Conservation (phyloP, 2,329 filamentous ascomycete genomes). For the Xylaria hypoxylon region DNA sequence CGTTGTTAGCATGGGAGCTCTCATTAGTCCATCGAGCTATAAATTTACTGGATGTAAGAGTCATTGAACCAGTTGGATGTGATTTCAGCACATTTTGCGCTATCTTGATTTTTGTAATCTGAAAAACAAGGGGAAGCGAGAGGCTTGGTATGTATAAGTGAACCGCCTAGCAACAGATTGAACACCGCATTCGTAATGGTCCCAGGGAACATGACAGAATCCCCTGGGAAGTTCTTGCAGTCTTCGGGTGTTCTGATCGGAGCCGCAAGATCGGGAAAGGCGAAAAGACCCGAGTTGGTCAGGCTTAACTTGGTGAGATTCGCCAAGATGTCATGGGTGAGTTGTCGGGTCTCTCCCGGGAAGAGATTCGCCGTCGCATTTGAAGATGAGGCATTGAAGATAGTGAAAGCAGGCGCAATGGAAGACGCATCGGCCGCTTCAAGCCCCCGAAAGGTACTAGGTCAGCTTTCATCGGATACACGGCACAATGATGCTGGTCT, state of each 20-base stretch:
- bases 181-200: slow-evolving; percentile 44
- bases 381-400: slow-evolving; percentile 43
- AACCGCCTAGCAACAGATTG: slow-evolving; percentile 46
- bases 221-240: slow-evolving; percentile 47
- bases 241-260: slow-evolving; percentile 40
- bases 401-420: slow-evolving; percentile 44
- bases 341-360: slow-evolving; percentile 45
- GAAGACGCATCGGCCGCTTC: slow-evolving; percentile 46
- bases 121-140: slow-evolving; percentile 47
- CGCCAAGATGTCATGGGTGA: slow-evolving; percentile 45
- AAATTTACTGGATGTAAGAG: slow-evolving; percentile 45
- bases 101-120: slow-evolving; percentile 46
- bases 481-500: neutral
- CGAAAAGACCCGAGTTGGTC: slow-evolving; percentile 45
- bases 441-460: slow-evolving; percentile 22
- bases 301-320: slow-evolving; percentile 46
- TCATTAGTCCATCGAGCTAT: neutral
- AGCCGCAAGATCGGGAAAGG: slow-evolving; percentile 42
- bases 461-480: slow-evolving; percentile 37
- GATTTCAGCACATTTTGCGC: slow-evolving; percentile 44
- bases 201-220: slow-evolving; percentile 46
- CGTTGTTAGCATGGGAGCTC: slow-evolving; percentile 9
- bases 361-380: slow-evolving; percentile 48
- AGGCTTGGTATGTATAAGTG: slow-evolving; percentile 46
- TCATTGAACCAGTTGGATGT: slow-evolving; percentile 46